phyloP scores from a whole-genome alignment of 2,329 filamentous ascomycete genomes.

The Fusarium coicis region DNA sequence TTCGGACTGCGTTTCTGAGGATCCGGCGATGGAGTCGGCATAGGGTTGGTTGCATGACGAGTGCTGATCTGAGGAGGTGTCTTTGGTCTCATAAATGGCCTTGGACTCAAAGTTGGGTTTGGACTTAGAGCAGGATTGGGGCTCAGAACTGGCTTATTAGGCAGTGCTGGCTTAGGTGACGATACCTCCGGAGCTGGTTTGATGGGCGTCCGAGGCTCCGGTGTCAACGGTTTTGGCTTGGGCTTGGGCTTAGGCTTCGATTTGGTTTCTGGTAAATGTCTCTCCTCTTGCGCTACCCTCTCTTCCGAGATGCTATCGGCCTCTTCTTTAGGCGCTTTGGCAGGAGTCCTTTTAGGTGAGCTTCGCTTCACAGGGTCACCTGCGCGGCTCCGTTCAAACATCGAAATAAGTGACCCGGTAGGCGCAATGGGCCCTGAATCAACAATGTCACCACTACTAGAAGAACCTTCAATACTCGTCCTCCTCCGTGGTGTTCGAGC shows the following conservation, averaged over 20 bases:
- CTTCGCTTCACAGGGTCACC: conserved; percentile 51
- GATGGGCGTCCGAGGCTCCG: conserved; percentile 29
- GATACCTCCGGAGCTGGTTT: conserved; percentile 42
- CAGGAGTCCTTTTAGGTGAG: conserved; percentile 36
- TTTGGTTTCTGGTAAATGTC: conserved; percentile 40
- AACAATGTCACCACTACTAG: conserved; percentile 44
- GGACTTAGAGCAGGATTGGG: neutral
- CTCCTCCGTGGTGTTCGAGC: conserved; percentile 43
- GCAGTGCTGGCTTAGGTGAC: conserved; percentile 50
- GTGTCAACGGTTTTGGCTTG: conserved; percentile 38
- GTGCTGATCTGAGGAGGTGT: conserved; percentile 44
- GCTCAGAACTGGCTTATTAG: conserved; percentile 41
- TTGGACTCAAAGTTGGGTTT: conserved; percentile 18
- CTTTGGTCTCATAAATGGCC: conserved; percentile 45
- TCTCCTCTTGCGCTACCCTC: neutral
- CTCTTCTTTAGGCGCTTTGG: conserved; percentile 14
- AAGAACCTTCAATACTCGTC: conserved; percentile 46
- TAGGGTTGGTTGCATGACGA: conserved; percentile 30
- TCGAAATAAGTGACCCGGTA: conserved; percentile 71
- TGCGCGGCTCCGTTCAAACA: conserved; percentile 69
- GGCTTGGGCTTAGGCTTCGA: conserved; percentile 42
- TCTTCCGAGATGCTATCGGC: conserved; percentile 28
- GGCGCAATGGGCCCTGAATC: conserved; percentile 69
- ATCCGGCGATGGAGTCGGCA: conserved; percentile 43
- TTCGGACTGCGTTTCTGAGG: conserved; percentile 43